A percentile compares a stretch with the other conserved stretches of the same genome.
Evolutionary conservation across 2,329 filamentous ascomycete species (phyloP).

Genomic region (Ophiostoma sp.): DNA sequence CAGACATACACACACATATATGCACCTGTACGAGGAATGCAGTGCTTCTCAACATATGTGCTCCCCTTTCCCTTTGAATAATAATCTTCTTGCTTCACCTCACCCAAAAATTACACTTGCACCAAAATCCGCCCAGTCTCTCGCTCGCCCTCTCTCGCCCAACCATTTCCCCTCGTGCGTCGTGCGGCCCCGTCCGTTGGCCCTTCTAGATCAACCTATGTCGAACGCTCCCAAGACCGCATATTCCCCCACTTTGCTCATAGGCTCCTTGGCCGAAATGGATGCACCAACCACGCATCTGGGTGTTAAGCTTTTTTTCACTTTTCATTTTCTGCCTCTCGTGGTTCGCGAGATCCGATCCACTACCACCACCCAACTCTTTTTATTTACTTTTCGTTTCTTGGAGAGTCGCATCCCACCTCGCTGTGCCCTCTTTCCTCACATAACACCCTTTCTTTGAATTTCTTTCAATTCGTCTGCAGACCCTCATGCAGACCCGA

Average conservation of each 20-base stretch:
- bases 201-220: not conserved
- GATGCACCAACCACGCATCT: not conserved
- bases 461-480: not conserved
- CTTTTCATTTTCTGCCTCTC: not conserved
- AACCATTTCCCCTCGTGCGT: slow-evolving; percentile 40
- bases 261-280: not conserved
- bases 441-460: not conserved
- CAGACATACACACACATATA: not conserved
- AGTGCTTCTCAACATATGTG: not conserved
- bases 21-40: not conserved
- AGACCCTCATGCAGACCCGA: not conserved
- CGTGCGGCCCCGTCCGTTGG: slow-evolving; percentile 44
- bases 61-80: slow-evolving; percentile 10
- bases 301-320: slow-evolving; percentile 4
- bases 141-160: slow-evolving; percentile 24
- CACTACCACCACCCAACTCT: not conserved
- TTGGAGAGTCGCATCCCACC: not conserved
- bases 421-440: not conserved
- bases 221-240: not conserved
- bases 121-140: not conserved
- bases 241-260: slow-evolving; percentile 15
- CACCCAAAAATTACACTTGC: not conserved
- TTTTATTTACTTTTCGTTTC: not conserved
- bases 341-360: slow-evolving; percentile 23
- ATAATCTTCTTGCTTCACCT: not conserved